Conservation (phyloP, 371 early-diverging fungal genomes). For the Mucor mucedo region DNA sequence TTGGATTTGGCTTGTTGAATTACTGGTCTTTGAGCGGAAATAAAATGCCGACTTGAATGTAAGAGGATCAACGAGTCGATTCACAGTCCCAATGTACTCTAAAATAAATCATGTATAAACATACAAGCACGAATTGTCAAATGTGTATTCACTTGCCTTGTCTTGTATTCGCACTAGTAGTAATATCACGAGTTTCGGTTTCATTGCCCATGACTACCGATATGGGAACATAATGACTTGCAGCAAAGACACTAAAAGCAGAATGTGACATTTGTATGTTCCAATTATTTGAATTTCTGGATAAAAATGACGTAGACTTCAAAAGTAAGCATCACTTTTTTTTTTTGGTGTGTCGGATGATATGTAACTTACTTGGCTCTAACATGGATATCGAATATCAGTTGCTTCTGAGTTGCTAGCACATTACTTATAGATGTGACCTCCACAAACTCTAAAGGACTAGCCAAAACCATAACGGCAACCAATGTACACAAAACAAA, state of each 20-base stretch:
- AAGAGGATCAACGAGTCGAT: constrained; percentile 26
- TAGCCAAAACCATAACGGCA: constrained; percentile 24
- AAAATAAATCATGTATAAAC: background rate
- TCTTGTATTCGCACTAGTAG: background rate
- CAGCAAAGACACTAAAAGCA: constrained; percentile 28
- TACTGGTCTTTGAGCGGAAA: constrained; percentile 28
- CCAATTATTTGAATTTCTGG: constrained; percentile 53
- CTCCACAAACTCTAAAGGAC: constrained; percentile 38
- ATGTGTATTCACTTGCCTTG: constrained; percentile 3
- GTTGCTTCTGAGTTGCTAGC: constrained; percentile 64
- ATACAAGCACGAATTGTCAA: background rate
- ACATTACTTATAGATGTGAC: constrained; percentile 58
- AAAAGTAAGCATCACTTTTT: background rate
- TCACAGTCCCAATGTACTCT: constrained; percentile 26
- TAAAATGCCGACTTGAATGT: constrained; percentile 43
- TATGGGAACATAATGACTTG: constrained; percentile 33
- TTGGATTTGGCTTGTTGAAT: constrained; percentile 63
- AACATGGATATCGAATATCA: constrained; percentile 60
- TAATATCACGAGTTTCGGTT: constrained; percentile 4
- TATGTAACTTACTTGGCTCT: constrained; percentile 25
- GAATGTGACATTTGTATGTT: constrained; percentile 46
- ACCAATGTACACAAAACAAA: constrained; percentile 23
- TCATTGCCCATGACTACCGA: background rate
- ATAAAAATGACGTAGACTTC: background rate
- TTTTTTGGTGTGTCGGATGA: background rate